Conservation (phyloP, 2,329 filamentous ascomycete genomes). For the Hymenotorrendiella dingleyae region DNA sequence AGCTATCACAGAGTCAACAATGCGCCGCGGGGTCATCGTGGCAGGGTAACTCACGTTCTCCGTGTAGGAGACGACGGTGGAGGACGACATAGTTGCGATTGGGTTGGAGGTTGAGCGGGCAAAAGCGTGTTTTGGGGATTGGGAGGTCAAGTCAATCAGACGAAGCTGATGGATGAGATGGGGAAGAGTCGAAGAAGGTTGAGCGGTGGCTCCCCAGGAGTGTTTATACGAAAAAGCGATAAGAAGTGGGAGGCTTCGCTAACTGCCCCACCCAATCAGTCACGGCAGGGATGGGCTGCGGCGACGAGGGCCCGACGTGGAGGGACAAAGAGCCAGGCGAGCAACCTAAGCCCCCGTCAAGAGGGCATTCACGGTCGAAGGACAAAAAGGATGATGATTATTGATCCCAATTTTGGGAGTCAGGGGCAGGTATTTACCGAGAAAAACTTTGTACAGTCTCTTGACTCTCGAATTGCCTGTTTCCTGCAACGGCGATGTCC, state of each 20-base stretch:
- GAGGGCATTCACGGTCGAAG: no score
- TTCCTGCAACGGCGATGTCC: no score
- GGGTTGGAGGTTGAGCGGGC: constrained; percentile 1
- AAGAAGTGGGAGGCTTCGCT: constrained; percentile 1
- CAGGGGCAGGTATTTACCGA: no score
- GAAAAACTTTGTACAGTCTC: no score
- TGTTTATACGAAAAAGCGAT: constrained; percentile 7
- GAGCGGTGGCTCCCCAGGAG: background rate
- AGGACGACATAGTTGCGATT: constrained; percentile 27
- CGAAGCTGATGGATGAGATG: constrained; percentile 3
- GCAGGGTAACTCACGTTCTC: constrained; percentile 33
- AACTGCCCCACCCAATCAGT: background rate
- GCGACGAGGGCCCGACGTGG: background rate
- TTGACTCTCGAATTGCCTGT: no score
- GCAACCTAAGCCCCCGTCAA: background rate
- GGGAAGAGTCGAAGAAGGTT: background rate
- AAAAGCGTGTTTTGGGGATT: background rate
- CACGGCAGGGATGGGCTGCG: background rate
- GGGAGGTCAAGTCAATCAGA: constrained; percentile 5
- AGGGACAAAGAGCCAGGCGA: background rate
- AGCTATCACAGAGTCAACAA: constrained; percentile 51
- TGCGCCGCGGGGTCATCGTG: constrained; percentile 12
- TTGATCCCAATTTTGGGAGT: no score
- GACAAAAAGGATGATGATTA: background rate
- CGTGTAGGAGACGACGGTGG: constrained; percentile 32